These are phyloP conservation scores for Millerago galiae DNA, from an alignment of 805 yeast genomes.

Conservation along the genomic window DNA sequence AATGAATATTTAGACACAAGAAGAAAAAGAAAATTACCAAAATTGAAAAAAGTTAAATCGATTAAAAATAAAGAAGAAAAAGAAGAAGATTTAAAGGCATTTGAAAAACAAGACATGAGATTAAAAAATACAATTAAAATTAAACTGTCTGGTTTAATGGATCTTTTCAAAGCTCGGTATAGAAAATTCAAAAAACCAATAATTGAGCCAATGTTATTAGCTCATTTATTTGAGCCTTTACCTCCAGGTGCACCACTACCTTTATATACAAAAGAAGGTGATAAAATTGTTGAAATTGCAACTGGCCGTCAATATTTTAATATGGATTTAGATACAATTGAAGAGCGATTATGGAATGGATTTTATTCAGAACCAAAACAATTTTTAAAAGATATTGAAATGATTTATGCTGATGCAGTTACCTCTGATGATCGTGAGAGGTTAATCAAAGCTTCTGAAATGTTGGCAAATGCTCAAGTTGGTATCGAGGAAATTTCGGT, in stretches of 20 bases:
- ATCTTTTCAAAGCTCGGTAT: constrained; percentile 77
- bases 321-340: constrained; percentile 91
- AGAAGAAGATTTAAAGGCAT: constrained; percentile 33
- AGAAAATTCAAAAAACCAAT: constrained; percentile 88
- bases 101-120: constrained; percentile 63
- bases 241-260: constrained; percentile 29
- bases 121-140: constrained; percentile 80
- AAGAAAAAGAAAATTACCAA: constrained; percentile 25
- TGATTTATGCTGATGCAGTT: constrained; percentile 74
- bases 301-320: constrained; percentile 72
- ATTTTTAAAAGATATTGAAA: constrained; percentile 74
- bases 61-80: constrained; percentile 30
- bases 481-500: constrained; percentile 83
- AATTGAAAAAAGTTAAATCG: constrained; percentile 34
- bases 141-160: constrained; percentile 84
- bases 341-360: constrained; percentile 96
- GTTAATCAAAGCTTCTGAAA: constrained; percentile 75
- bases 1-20: constrained; percentile 60
- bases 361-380: constrained; percentile 90
- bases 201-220: constrained; percentile 67
- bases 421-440: constrained; percentile 80
- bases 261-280: constrained; percentile 46
- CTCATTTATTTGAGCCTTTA: constrained; percentile 71
- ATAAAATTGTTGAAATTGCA: constrained; percentile 73
- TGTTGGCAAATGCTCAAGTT: constrained; percentile 94